phyloP scores from a whole-genome alignment of 2,329 filamentous ascomycete genomes.

The Aspergillus fumigatiaffinis region DNA sequence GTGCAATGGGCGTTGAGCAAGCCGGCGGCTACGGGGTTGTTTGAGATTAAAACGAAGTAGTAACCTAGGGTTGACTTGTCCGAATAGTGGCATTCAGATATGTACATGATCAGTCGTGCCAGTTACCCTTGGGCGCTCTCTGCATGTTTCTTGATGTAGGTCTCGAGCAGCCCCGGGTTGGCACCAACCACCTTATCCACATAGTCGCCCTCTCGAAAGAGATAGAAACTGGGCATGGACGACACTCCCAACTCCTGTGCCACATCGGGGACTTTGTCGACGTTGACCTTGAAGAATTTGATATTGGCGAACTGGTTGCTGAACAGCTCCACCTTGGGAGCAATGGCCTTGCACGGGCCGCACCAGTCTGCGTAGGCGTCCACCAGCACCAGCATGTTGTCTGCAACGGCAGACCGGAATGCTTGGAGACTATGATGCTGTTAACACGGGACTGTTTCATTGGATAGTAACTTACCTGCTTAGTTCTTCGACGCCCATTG shows the following conservation, averaged over 20 bases:
- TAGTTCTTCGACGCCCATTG: background rate
- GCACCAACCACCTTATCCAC: background rate
- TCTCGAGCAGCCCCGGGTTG: background rate
- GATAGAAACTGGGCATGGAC: background rate
- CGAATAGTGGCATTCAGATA: background rate
- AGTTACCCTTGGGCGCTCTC: background rate
- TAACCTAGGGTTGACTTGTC: background rate
- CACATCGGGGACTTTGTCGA: background rate
- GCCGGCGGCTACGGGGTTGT: conserved; percentile 13
- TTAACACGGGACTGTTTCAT: background rate
- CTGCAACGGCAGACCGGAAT: background rate
- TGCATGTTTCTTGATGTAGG: background rate
- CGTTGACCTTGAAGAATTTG: background rate
- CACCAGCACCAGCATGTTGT: background rate
- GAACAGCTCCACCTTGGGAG: conserved; percentile 67
- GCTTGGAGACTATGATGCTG: background rate
- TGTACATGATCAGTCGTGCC: background rate
- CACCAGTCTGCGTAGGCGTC: conserved; percentile 55
- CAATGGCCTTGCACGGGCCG: conserved; percentile 86
- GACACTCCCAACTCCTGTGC: background rate
- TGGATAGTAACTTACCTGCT: background rate
- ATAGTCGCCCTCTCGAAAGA: background rate
- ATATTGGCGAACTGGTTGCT: conserved; percentile 35
- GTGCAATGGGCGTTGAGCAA: conserved; percentile 27
- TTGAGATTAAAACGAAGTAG: conserved; percentile 15